Evolutionary conservation across 805 yeast species (phyloP), one percentile per base, ranked within the genome.

Genomic region (Kluyveromyces dobzhanskii): DNA sequence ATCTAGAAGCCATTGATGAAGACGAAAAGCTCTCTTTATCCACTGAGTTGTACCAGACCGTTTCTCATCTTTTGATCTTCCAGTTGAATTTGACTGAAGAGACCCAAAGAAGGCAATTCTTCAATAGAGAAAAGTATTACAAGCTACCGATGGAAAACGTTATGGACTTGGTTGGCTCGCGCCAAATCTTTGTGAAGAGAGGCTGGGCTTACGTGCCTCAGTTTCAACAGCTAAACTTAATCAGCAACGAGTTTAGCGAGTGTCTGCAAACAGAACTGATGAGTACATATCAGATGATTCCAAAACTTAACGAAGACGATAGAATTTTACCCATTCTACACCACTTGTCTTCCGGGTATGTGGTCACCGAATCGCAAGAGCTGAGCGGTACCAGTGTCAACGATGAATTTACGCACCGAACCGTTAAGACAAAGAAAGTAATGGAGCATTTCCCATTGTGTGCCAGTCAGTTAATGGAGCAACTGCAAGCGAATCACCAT

Each of bases 121-220:
- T 80, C 40, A 67, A 66, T 35, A 70, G 66, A 36, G 94, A 85
- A 50, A 69, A 67, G 40, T 85, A 81, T 53, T 84, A 85, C 58
- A 86, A 84, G 59, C 74, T 92, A 35, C 94, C 94, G 2, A 90
- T 88, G 65, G 94, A 85, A 53, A 76, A 75, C 47, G 94, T 88
- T 4, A 72, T 84, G 16, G 88, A 82, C 41, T 69, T 92, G 36
- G 74, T 92, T 1, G 75, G 82, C 10, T 65, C 73, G n/a, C 73
- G 97, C 40, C 75, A 73, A 32, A 85, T 86, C 2, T 79, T 70
- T 45, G 43, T 92, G 17, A 64, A 69, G 29, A 63, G 61, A 14
- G 98, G 98, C 1, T 70, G 59, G 46, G 96, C 94, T 1, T 90
- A 81, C 59, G 77, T 92, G 21, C 95, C 97, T 3, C 80, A 84